A percentile compares a stretch with the other conserved stretches of the same genome.
phyloP scores from a whole-genome alignment of 1,284 basidiomycete genomes.

The Earliella scabrosa region DNA sequence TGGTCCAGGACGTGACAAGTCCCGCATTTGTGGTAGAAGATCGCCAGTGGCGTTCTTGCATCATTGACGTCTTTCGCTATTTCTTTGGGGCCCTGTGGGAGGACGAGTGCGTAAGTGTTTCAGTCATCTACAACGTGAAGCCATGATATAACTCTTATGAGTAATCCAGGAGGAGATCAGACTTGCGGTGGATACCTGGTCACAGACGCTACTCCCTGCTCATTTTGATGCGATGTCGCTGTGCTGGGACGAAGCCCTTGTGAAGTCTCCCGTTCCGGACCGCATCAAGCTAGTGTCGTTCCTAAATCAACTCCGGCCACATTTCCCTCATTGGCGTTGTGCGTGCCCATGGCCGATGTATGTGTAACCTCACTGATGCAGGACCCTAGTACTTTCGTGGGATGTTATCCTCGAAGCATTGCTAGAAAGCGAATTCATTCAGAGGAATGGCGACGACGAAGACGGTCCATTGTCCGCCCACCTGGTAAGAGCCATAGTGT shows the following conservation, averaged over 20 bases:
- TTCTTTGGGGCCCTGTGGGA: slow-evolving; percentile 69
- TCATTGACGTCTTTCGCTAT: slow-evolving; percentile 57
- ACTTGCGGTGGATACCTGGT: slow-evolving; percentile 56
- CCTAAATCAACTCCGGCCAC: slow-evolving; percentile 62
- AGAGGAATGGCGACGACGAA: slow-evolving; percentile 40
- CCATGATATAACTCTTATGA: not conserved
- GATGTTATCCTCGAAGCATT: slow-evolving; percentile 59
- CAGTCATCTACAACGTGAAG: not conserved
- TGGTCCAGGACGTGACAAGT: slow-evolving; percentile 66
- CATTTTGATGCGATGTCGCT: slow-evolving; percentile 65
- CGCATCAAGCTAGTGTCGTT: slow-evolving; percentile 62
- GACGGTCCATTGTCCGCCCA: slow-evolving; percentile 48
- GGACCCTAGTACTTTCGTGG: slow-evolving; percentile 62
- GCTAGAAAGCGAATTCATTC: slow-evolving; percentile 55
- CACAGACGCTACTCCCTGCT: slow-evolving; percentile 60
- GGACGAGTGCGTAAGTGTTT: slow-evolving; percentile 55
- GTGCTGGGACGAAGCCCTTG: slow-evolving; percentile 67
- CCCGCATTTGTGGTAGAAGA: slow-evolving; percentile 63
- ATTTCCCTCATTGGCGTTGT: slow-evolving; percentile 72
- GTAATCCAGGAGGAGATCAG: slow-evolving; percentile 65
- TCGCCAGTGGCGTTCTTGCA: slow-evolving; percentile 66
- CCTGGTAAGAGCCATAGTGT: slow-evolving; percentile 39
- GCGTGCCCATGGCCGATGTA: not conserved
- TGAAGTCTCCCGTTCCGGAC: slow-evolving; percentile 58
- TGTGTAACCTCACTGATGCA: not conserved